phyloP scores from a whole-genome alignment of 805 yeast genomes.

The Yarrowia divulgata region DNA sequence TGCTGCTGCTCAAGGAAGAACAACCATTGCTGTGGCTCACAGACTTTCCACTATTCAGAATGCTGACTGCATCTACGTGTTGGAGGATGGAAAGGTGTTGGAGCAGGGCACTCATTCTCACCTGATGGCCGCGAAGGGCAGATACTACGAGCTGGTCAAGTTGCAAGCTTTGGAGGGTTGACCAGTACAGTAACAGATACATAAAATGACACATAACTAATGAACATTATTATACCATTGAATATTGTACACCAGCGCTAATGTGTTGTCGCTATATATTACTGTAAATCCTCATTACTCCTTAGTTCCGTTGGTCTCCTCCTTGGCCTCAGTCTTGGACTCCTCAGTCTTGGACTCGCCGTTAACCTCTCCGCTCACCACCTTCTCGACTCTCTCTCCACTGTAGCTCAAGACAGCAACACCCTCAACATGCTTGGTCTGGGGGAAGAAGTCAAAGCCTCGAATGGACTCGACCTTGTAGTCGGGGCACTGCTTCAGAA shows the following conservation, averaged over 20 bases:
- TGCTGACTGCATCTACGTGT: conserved; percentile 66
- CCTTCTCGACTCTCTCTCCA: conserved; percentile 5
- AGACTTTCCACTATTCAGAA: conserved; percentile 72
- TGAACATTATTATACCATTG: background rate
- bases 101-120: conserved; percentile 66
- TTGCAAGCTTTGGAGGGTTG: conserved; percentile 51
- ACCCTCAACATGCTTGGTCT: conserved; percentile 90
- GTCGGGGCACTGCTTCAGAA: conserved; percentile 64
- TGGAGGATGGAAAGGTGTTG: conserved; percentile 65
- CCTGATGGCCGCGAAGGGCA: conserved; percentile 53
- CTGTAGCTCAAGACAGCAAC: conserved; percentile 66
- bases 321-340: background rate
- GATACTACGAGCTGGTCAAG: conserved; percentile 53
- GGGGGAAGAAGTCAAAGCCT: conserved; percentile 97
- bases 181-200: background rate
- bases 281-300: background rate
- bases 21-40: conserved; percentile 87
- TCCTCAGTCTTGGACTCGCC: background rate
- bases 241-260: background rate
- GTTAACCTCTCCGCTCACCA: background rate
- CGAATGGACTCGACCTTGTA: conserved; percentile 82
- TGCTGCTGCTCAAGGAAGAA: conserved; percentile 71
- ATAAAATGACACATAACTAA: background rate
- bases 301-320: background rate
- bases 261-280: background rate